phyloP scores from a whole-genome alignment of 495 filamentous ascomycete genomes.

The Aspergillus nanangensis region DNA sequence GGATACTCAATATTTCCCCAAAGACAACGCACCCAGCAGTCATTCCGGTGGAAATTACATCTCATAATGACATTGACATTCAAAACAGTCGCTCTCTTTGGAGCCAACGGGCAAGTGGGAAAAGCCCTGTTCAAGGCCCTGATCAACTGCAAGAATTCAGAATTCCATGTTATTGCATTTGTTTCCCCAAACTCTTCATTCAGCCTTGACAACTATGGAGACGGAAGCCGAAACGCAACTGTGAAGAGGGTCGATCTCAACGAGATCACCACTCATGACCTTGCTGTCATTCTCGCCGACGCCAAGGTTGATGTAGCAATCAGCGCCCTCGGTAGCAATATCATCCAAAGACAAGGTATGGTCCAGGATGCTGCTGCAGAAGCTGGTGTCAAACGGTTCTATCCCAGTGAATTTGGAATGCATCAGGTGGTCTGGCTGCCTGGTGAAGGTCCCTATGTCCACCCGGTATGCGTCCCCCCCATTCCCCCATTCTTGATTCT shows the following conservation, averaged over 20 bases:
- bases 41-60: too few species aligned
- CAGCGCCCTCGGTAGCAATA: slow-evolving; percentile 1
- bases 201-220: background rate
- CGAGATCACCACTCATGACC: background rate
- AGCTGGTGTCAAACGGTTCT: slow-evolving; percentile 8
- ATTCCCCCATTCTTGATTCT: too few species aligned
- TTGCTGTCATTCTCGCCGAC: background rate
- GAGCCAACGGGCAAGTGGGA: background rate
- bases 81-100: background rate
- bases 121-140: background rate
- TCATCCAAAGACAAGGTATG: background rate
- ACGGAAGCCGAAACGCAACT: background rate
- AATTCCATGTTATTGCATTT: background rate
- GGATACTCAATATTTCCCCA: too few species aligned
- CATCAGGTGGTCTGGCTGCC: background rate
- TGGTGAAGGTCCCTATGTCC: background rate
- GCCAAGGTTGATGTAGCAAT: slow-evolving; percentile 1
- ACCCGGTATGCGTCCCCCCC: background rate
- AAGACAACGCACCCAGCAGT: too few species aligned
- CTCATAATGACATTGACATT: background rate
- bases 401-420: slow-evolving; percentile 9
- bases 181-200: background rate
- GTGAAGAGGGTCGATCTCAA: background rate
- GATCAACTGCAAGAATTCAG: background rate
- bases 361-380: slow-evolving; percentile 8